Percentiles rank a stretch among this genome's conserved stretches.
Evolutionary conservation across 306 rosid genomes (phyloP).

Genomic region (Cyclanthera cordifolia): DNA sequence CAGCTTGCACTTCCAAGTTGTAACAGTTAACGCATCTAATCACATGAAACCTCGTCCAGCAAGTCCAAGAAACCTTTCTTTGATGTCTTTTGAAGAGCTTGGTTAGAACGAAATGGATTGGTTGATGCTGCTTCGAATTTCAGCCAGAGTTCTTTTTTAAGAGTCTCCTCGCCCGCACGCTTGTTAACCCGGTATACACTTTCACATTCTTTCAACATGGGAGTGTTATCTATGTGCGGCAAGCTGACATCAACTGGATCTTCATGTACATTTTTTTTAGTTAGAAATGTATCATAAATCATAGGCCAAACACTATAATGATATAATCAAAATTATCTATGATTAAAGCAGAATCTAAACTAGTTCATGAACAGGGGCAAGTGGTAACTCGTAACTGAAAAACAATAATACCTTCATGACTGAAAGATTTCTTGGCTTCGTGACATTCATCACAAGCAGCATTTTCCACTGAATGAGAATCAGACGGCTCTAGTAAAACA

Average conservation of each 20-base stretch:
- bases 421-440: slow-evolving; percentile 21
- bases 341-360: neutral
- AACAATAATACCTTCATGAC: slow-evolving; percentile 32
- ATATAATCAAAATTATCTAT: neutral
- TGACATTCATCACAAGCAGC: slow-evolving; percentile 23
- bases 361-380: neutral
- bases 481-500: slow-evolving; percentile 57
- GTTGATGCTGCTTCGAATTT: slow-evolving; percentile 74
- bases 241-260: slow-evolving; percentile 30
- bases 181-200: slow-evolving; percentile 41
- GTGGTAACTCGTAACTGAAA: neutral
- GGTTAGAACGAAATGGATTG: slow-evolving; percentile 21
- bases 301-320: neutral
- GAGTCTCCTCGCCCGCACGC: slow-evolving; percentile 73
- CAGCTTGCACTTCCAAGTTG: neutral
- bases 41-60: slow-evolving; percentile 71
- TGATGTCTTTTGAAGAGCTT: slow-evolving; percentile 17
- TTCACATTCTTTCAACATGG: slow-evolving; percentile 48
- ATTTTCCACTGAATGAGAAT: slow-evolving; percentile 32
- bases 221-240: slow-evolving; percentile 37
- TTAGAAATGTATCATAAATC: neutral
- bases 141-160: slow-evolving; percentile 82
- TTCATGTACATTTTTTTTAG: slow-evolving; percentile 2
- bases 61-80: slow-evolving; percentile 65
- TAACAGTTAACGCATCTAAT: slow-evolving; percentile 16